Percentiles rank a stretch among this genome's conserved stretches.
Conservation (phyloP, 345 rosid genomes). For the rapeseed (Brassica napus) region DNA sequence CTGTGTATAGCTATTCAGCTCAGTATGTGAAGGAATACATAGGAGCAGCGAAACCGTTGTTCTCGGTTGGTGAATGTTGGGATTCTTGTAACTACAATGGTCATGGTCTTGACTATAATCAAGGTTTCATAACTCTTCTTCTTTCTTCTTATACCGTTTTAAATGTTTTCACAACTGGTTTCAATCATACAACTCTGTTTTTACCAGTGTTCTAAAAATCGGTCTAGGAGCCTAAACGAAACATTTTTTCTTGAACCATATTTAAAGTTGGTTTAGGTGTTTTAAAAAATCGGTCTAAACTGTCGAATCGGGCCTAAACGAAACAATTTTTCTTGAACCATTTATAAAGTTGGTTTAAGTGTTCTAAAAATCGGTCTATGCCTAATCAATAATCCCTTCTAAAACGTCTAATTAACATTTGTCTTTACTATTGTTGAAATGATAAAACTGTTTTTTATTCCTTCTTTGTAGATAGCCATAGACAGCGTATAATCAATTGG, state of each 20-base stretch:
- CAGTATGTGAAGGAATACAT: constrained; percentile 81
- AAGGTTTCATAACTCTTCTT: constrained; percentile 52
- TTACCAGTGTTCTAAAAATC: no score
- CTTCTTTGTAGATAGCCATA: constrained; percentile 64
- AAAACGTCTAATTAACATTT: no score
- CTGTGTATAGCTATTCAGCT: constrained; percentile 61
- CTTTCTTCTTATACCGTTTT: constrained; percentile 17
- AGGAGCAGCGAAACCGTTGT: constrained; percentile 77
- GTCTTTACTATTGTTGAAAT: no score
- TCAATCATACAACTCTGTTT: neutral
- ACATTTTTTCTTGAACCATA: no score
- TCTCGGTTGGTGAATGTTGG: constrained; percentile 93
- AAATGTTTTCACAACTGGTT: neutral
- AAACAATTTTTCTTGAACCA: no score
- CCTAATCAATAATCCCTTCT: no score
- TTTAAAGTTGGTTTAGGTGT: no score
- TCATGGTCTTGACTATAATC: constrained; percentile 66
- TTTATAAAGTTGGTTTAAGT: no score
- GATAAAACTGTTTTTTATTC: neutral
- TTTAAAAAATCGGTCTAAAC: no score
- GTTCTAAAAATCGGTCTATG: no score
- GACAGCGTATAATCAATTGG: constrained; percentile 83
- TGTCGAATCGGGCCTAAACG: no score
- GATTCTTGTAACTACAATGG: constrained; percentile 82
- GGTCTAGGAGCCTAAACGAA: no score